A percentile compares a stretch with the other conserved stretches of the same genome.
phyloP scores from a whole-genome alignment of 2,329 filamentous ascomycete genomes.

The Aspergillus sp. region DNA sequence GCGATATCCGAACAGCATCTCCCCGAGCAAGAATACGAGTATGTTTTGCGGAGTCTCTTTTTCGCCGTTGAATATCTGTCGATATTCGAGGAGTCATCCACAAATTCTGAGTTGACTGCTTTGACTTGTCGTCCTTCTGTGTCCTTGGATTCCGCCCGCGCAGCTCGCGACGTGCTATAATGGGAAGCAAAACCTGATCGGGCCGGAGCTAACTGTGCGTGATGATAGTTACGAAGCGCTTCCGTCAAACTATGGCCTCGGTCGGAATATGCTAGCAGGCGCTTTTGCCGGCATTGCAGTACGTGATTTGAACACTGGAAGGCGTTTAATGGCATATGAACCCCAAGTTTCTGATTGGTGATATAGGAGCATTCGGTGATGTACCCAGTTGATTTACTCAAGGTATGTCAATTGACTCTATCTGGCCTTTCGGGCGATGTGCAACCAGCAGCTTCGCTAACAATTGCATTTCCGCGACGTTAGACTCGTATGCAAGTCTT shows the following conservation, averaged over 20 bases:
- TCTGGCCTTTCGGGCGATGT: neutral
- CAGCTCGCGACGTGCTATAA: neutral
- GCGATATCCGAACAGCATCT: constrained; percentile 48
- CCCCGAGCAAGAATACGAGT: constrained; percentile 52
- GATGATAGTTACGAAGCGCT: constrained; percentile 80
- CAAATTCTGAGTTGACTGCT: neutral
- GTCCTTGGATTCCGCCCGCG: neutral
- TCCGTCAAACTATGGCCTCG: constrained; percentile 89
- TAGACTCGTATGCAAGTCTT: constrained; percentile 98
- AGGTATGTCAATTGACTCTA: constrained; percentile 63
- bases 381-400: constrained; percentile 98
- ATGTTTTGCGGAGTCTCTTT: constrained; percentile 31
- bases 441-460: neutral
- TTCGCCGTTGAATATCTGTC: neutral
- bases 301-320: constrained; percentile 44
- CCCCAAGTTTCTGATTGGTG: constrained; percentile 24
- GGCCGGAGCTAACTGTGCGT: constrained; percentile 28
- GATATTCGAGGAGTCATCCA: neutral
- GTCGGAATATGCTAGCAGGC: constrained; percentile 93
- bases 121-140: neutral
- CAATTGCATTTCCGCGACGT: neutral
- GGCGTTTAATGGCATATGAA: constrained; percentile 1
- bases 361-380: constrained; percentile 93
- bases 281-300: constrained; percentile 96
- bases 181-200: neutral